These are phyloP conservation scores for Chaetomium globosum DNA, from an alignment of 2,329 filamentous ascomycete species.

Conservation along the genomic window DNA sequence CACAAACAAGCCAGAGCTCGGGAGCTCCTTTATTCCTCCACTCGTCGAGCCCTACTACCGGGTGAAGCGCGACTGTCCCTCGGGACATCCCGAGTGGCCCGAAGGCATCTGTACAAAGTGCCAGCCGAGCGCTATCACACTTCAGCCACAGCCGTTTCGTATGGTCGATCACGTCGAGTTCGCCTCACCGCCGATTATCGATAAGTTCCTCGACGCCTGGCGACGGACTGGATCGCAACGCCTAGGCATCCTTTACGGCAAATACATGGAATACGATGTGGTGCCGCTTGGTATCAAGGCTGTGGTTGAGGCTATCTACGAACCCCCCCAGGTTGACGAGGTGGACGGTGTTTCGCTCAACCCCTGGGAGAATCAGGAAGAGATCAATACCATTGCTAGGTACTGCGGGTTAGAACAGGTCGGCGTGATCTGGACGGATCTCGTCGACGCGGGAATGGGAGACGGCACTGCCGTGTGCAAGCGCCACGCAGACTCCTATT, in stretches of 20 bases:
- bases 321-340: slow-evolving; percentile 89
- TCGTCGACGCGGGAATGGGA: slow-evolving; percentile 76
- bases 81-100: slow-evolving; percentile 89
- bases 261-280: slow-evolving; percentile 86
- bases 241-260: slow-evolving; percentile 87
- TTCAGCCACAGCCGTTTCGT: slow-evolving; percentile 90
- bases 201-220: slow-evolving; percentile 92
- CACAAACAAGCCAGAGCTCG: slow-evolving; percentile 93
- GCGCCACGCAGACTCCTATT: slow-evolving; percentile 93
- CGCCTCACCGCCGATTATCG: slow-evolving; percentile 78
- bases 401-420: slow-evolving; percentile 85
- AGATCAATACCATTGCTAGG: slow-evolving; percentile 77
- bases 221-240: slow-evolving; percentile 80
- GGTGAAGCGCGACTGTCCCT: slow-evolving; percentile 85
- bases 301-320: slow-evolving; percentile 94
- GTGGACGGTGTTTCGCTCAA: slow-evolving; percentile 82
- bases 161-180: slow-evolving; percentile 99
- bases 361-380: slow-evolving; percentile 81
- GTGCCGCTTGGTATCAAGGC: slow-evolving; percentile 94
- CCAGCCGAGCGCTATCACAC: slow-evolving; percentile 92
- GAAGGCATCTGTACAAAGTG: slow-evolving; percentile 98
- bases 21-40: slow-evolving; percentile 93
- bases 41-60: slow-evolving; percentile 90
- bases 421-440: slow-evolving; percentile 92
- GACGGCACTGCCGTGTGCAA: slow-evolving; percentile 92